Conservation (phyloP, 2,329 filamentous ascomycete genomes). For the Claviceps pazoutovae region DNA sequence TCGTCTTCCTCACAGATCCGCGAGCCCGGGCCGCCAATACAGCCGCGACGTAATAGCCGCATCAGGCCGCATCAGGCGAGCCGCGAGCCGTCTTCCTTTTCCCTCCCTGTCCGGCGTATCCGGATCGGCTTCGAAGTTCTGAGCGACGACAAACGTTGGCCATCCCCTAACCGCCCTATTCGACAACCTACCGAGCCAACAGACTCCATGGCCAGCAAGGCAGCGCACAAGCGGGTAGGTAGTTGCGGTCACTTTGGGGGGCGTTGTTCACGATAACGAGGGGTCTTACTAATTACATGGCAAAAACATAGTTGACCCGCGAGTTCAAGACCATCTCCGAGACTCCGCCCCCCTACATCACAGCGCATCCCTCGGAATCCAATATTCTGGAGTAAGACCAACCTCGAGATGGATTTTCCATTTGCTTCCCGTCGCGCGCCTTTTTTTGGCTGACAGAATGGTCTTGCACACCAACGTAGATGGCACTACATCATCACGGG, state of each 20-base stretch:
- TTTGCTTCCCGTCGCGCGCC: neutral
- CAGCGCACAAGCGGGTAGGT: constrained; percentile 57
- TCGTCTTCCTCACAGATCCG: no score
- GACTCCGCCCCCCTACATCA: constrained; percentile 79
- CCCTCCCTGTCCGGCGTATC: constrained; percentile 1
- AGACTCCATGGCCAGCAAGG: constrained; percentile 51
- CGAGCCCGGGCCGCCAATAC: neutral
- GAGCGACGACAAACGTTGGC: neutral
- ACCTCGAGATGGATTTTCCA: no score
- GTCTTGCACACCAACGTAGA: constrained; percentile 24
- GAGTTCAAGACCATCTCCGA: constrained; percentile 49
- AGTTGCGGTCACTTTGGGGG: constrained; percentile 2
- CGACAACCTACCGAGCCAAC: neutral
- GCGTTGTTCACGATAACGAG: neutral
- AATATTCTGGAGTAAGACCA: constrained; percentile 69
- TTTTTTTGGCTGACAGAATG: constrained; percentile 5
- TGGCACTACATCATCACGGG: constrained; percentile 96
- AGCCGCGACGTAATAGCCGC: neutral
- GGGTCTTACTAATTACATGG: constrained; percentile 10
- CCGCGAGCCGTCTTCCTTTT: neutral
- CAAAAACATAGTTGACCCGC: constrained; percentile 36
- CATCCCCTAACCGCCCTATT: no score
- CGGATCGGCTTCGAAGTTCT: neutral
- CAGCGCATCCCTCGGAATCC: constrained; percentile 74
- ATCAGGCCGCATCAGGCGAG: neutral